phyloP scores from a whole-genome alignment of 192 early-diverging fungal genomes.

The Coemansia brasiliensis region DNA sequence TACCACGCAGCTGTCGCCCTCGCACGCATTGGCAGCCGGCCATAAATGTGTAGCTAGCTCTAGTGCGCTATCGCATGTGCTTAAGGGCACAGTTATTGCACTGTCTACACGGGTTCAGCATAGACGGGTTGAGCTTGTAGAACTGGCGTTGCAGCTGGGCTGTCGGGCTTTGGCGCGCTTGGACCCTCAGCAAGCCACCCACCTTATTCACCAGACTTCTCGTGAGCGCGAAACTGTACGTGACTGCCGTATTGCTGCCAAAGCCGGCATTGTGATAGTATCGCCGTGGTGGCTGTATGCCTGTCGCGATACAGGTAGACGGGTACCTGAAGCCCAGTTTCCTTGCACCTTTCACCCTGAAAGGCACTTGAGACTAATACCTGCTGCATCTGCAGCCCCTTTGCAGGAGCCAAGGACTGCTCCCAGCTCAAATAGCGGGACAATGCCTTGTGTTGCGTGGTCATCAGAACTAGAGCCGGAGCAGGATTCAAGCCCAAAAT shows the following conservation, averaged over 20 bases:
- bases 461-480: background rate
- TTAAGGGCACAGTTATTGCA: conserved; percentile 34
- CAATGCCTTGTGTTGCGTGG: background rate
- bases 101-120: conserved; percentile 38
- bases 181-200: conserved; percentile 31
- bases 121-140: conserved; percentile 35
- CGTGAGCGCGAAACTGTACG: conserved; percentile 40
- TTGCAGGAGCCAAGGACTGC: background rate
- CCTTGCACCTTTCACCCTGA: conserved; percentile 48
- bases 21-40: background rate
- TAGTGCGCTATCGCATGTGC: conserved; percentile 6
- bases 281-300: conserved; percentile 57
- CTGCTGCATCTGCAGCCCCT: conserved; percentile 1
- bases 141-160: conserved; percentile 33
- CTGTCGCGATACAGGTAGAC: conserved; percentile 26
- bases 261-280: conserved; percentile 28
- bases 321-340: conserved; percentile 29
- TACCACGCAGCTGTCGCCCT: conserved; percentile 39
- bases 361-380: conserved; percentile 31
- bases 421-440: background rate
- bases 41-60: conserved; percentile 14
- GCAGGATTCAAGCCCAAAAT: background rate
- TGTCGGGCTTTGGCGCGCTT: conserved; percentile 33
- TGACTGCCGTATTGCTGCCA: conserved; percentile 32
- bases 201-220: conserved; percentile 51